A percentile compares a stretch with the other conserved stretches of the same genome.
These are phyloP conservation scores for Ocimum tenuiflorum DNA, from an alignment of 257 asterid genomes.

Conservation along the genomic window DNA sequence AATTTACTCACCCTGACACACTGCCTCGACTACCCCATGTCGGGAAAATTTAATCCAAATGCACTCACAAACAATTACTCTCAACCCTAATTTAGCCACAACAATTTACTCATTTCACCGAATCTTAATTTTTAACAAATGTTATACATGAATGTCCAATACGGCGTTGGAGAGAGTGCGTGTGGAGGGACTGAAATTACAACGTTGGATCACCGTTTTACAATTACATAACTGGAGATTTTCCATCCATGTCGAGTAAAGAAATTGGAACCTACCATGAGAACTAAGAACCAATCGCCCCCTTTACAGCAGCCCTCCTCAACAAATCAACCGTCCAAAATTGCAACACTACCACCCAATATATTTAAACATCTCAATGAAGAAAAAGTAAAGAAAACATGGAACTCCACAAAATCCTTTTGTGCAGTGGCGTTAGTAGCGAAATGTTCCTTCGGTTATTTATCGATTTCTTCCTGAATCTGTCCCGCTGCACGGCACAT, in stretches of 20 bases:
- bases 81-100: no score
- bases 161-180: no score
- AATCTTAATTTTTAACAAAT: no score
- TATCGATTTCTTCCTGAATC: constrained; percentile 58
- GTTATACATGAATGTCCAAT: no score
- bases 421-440: constrained; percentile 4
- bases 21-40: no score
- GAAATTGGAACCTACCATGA: no score
- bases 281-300: constrained; percentile 6
- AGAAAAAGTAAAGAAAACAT: not conserved
- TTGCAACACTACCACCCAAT: constrained; percentile 15
- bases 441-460: constrained; percentile 20
- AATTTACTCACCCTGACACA: no score
- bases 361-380: not conserved
- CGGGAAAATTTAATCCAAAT: no score
- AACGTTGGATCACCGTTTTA: not conserved
- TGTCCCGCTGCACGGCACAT: constrained; percentile 54
- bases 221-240: not conserved
- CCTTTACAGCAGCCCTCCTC: constrained; percentile 23
- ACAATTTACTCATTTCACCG: no score
- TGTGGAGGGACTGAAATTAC: no score
- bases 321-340: constrained; percentile 23
- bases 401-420: constrained; percentile 5
- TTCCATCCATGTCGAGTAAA: not conserved
- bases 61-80: no score